These are phyloP conservation scores for Stephanodiscus minutulus DNA, from an alignment of 108 stramenopile genomes.

Conservation along the genomic window DNA sequence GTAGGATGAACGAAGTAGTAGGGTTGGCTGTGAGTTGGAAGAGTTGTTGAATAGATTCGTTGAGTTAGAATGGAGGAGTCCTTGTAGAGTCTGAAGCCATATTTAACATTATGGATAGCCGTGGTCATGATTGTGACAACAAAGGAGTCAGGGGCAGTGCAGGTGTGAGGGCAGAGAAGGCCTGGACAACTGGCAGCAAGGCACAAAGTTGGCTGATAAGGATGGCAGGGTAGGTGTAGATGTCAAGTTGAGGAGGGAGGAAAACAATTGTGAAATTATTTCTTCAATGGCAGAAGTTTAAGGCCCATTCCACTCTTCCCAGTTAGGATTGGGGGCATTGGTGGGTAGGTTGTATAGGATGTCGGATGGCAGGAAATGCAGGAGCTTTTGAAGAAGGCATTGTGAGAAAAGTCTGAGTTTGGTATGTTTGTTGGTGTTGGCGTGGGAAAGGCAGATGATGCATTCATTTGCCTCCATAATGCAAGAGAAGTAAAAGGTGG, in stretches of 20 bases:
- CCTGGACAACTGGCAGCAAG: background rate
- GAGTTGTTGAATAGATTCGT: too few relatives aligned
- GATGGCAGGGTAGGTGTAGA: background rate
- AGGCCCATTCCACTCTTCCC: slow-evolving; percentile 21
- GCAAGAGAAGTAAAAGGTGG: too few relatives aligned
- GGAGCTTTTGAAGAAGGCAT: slow-evolving; percentile 19
- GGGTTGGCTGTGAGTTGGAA: too few relatives aligned
- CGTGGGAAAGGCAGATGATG: background rate
- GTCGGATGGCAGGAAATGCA: slow-evolving; percentile 9
- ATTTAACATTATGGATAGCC: background rate
- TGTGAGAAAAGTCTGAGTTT: slow-evolving; percentile 19
- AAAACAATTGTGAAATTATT: background rate
- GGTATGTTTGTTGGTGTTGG: slow-evolving; percentile 17
- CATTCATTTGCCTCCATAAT: too few relatives aligned
- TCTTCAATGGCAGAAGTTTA: background rate
- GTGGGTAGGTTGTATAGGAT: slow-evolving; percentile 16
- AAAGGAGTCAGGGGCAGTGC: background rate
- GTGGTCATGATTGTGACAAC: background rate
- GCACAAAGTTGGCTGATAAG: background rate
- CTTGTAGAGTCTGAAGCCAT: background rate
- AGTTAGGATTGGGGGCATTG: background rate
- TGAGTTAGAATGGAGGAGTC: background rate
- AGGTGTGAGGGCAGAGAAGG: background rate
- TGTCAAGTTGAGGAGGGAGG: background rate
- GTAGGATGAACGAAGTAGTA: too few relatives aligned